phyloP scores from a whole-genome alignment of 306 rosid genomes.

The Neltuma alba region DNA sequence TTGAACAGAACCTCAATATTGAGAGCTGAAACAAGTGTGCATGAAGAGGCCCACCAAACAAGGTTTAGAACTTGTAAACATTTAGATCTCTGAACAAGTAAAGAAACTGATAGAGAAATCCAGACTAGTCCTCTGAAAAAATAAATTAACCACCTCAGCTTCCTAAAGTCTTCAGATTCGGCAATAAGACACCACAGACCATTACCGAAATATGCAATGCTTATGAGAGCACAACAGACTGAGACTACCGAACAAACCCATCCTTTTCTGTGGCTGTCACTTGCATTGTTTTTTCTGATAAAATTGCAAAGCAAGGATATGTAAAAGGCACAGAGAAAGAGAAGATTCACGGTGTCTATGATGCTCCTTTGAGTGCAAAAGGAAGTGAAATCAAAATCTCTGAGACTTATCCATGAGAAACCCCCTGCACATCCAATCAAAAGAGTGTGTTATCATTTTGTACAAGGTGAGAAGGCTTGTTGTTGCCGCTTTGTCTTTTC shows the following conservation, averaged over 20 bases:
- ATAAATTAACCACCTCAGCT: slow-evolving; percentile 37
- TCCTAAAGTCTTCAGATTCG: slow-evolving; percentile 18
- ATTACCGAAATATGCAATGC: slow-evolving; percentile 46
- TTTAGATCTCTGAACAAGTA: slow-evolving; percentile 50
- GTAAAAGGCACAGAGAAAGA: slow-evolving; percentile 47
- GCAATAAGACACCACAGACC: slow-evolving; percentile 49
- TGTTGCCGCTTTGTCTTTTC: no score
- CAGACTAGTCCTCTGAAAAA: slow-evolving; percentile 54
- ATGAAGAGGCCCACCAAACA: slow-evolving; percentile 62
- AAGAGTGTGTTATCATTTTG: background rate
- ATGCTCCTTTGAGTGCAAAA: slow-evolving; percentile 47
- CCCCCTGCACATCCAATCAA: slow-evolving; percentile 44
- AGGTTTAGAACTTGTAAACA: slow-evolving; percentile 43
- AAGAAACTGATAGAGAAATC: slow-evolving; percentile 54
- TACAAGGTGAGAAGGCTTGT: background rate
- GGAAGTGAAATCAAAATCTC: slow-evolving; percentile 45
- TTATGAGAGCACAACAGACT: slow-evolving; percentile 48
- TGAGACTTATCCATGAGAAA: slow-evolving; percentile 51
- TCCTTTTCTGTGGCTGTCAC: slow-evolving; percentile 31
- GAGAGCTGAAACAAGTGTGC: slow-evolving; percentile 47
- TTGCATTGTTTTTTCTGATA: slow-evolving; percentile 29
- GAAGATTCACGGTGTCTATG: slow-evolving; percentile 39
- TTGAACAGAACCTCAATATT: slow-evolving; percentile 46
- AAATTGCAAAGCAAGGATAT: slow-evolving; percentile 29
- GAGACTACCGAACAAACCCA: slow-evolving; percentile 41